Conservation (phyloP, 1,139 yeast genomes). For the Hyphopichia burtonii region DNA sequence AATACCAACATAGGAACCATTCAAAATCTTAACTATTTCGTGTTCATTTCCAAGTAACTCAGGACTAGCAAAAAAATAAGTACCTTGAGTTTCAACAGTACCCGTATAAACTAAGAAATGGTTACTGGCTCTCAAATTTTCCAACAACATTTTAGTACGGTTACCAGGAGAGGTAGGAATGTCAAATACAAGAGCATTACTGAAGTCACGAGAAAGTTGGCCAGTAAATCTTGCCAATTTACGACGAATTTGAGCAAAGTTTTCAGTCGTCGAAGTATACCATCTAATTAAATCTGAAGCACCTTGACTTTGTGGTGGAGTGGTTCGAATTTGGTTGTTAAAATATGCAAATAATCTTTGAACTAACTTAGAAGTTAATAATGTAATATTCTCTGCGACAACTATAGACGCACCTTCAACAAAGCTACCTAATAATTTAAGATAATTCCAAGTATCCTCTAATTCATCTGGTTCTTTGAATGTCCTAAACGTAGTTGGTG, state of each 20-base stretch:
- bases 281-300: constrained; percentile 70
- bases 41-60: constrained; percentile 47
- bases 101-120: constrained; percentile 82
- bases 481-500: constrained; percentile 66
- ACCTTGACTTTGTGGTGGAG: constrained; percentile 48
- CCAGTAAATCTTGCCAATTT: constrained; percentile 77
- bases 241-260: constrained; percentile 81
- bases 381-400: constrained; percentile 73
- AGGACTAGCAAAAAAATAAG: constrained; percentile 68
- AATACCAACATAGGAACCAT: constrained; percentile 43
- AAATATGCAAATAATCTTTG: constrained; percentile 70
- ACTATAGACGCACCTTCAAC: constrained; percentile 85
- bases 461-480: constrained; percentile 91
- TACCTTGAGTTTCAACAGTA: constrained; percentile 70
- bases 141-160: constrained; percentile 54
- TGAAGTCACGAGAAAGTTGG: constrained; percentile 67
- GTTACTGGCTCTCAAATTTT: constrained; percentile 57
- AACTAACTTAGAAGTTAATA: constrained; percentile 64
- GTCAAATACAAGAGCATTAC: constrained; percentile 71
- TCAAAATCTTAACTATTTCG: constrained; percentile 43
- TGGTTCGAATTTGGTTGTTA: constrained; percentile 67
- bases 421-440: constrained; percentile 68
- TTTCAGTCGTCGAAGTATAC: constrained; percentile 81
- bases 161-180: constrained; percentile 50
- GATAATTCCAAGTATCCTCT: constrained; percentile 72